phyloP scores from a whole-genome alignment of 805 yeast species.

The Cyberlindnera mycetangii region DNA sequence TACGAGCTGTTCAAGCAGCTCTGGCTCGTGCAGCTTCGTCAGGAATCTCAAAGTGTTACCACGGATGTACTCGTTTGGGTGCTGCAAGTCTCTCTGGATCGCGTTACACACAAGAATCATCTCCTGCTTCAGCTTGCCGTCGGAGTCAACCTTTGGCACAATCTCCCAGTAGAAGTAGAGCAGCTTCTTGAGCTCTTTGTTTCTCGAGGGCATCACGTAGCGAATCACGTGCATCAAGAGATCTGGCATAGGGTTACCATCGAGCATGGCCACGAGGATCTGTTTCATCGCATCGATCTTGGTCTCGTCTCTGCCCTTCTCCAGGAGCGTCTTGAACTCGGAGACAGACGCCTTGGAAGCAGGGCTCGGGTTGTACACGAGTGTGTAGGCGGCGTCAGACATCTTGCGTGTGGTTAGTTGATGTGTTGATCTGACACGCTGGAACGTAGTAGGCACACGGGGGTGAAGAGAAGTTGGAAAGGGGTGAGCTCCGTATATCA shows the following conservation, averaged over 20 bases:
- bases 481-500: background rate
- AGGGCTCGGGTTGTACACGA: conserved; percentile 74
- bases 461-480: too few relatives aligned
- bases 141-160: conserved; percentile 84
- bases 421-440: background rate
- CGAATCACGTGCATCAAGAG: conserved; percentile 95
- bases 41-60: conserved; percentile 93
- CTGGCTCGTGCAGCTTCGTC: conserved; percentile 88
- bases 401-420: conserved; percentile 9
- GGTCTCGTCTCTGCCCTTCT: conserved; percentile 84
- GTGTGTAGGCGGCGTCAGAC: conserved; percentile 59
- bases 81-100: conserved; percentile 94
- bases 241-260: conserved; percentile 90
- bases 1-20: conserved; percentile 89
- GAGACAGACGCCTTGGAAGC: conserved; percentile 56
- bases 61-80: conserved; percentile 94
- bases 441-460: too few relatives aligned
- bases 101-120: conserved; percentile 99
- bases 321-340: conserved; percentile 76
- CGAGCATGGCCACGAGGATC: conserved; percentile 81
- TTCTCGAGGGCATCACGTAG: conserved; percentile 93
- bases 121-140: conserved; percentile 94
- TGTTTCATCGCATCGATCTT: conserved; percentile 89
- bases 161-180: conserved; percentile 97
- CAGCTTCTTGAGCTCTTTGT: conserved; percentile 87